A percentile compares a stretch with the other conserved stretches of the same genome.
phyloP scores from a whole-genome alignment of 73 alveolate genomes.

The Urostyla sp. region DNA sequence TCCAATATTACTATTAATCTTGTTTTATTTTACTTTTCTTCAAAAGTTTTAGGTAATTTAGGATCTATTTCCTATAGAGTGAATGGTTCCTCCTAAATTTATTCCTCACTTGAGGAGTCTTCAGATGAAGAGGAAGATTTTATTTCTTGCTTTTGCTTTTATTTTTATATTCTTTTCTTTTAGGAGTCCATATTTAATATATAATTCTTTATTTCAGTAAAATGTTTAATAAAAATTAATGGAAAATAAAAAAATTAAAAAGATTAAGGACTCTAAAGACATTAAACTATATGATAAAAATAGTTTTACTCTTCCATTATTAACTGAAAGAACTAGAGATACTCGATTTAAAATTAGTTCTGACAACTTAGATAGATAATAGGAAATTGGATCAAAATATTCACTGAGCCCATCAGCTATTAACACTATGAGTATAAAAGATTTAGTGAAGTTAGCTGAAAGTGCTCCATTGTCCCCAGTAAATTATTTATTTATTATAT shows the following conservation, averaged over 20 bases:
- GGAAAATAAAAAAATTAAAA: not conserved
- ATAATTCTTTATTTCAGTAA: not conserved
- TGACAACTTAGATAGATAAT: too few species aligned
- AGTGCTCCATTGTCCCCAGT: too few species aligned
- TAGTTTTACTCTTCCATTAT: too few species aligned
- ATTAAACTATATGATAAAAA: too few species aligned
- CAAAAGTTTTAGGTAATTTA: constrained; percentile 55
- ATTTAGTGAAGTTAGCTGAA: too few species aligned
- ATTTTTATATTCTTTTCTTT: not conserved
- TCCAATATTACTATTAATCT: constrained; percentile 56
- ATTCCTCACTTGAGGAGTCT: constrained; percentile 25
- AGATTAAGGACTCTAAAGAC: too few species aligned
- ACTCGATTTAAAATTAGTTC: too few species aligned
- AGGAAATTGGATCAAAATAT: too few species aligned
- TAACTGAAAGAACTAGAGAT: too few species aligned
- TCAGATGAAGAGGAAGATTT: not conserved
- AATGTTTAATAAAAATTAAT: not conserved
- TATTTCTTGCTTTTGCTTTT: not conserved
- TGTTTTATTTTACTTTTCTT: constrained; percentile 68
- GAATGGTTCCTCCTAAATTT: not conserved
- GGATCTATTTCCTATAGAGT: constrained; percentile 44
- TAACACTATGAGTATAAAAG: too few species aligned
- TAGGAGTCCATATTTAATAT: not conserved
- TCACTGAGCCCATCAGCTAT: too few species aligned
- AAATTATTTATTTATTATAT: too few species aligned